Base-by-base conservation (phyloP, 768 basidiomycete genomes). In the Termitomyces sp. region DNA sequence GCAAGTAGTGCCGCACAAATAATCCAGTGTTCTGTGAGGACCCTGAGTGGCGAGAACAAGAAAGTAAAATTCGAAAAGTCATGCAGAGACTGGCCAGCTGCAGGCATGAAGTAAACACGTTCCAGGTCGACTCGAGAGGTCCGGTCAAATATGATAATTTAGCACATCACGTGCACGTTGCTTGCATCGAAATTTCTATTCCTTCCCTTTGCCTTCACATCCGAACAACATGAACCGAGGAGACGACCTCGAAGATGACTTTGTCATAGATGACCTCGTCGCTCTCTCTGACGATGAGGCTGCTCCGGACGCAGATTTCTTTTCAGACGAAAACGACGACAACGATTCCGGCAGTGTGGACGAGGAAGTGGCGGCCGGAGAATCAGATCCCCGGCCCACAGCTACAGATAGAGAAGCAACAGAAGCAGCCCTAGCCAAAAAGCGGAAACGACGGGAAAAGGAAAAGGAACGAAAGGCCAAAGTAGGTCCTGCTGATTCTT, bases 201-300 rank as follows among this genome's bases (percentile, higher is more conserved):
- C 20, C 4, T 48, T 32, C 22, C 49, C 51, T 58, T 57, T 39
- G n/a, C 46, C 59, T 55, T 62, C 59, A n/a, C n/a, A 54, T 59
- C 45, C 28, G 44, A 32, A 56, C 35, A 65, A 58, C 62, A 75
- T 74, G 71, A 73, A 72, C 39, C 76, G 73, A 65, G 79, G 78
- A 63, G 87, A 95, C 78, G 92, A 92, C 78, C 80, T 95, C 20
- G 91, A 90, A 52, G 93, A 94, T 71, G 89, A 93, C 65, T 92
- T 89, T 69, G 77, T 89, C 55, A 81, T 81, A 36, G 88, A 94
- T 63, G 87, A 88, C 48, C 76, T 84, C 15, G 82, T 90, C 0
- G 87, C 85, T 0, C 74, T 83, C 15, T 88, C 86, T 0, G 88
- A 79, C 12, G 87, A 85, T 50, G 90, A 90, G 63, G 84, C 71